Base-by-base conservation (phyloP, 164 flowering plant genomes). In the Chimonanthus praecox region DNA sequence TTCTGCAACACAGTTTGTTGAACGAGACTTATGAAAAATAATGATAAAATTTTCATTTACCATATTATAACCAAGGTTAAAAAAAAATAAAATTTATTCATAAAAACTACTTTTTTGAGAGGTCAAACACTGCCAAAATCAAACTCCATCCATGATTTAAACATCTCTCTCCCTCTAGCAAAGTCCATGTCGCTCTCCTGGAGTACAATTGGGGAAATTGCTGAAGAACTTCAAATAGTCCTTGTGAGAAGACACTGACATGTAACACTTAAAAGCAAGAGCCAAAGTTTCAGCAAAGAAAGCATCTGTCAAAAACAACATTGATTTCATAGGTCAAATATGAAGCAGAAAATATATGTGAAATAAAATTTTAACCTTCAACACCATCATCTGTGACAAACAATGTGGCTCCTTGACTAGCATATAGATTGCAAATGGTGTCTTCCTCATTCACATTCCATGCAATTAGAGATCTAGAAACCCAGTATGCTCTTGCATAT, bases 401-500 rank as follows among this genome's bases (percentile, higher is more conserved):
- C 72, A 94, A 78, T 49, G 74, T 63, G 33, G 97, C 99, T 67
- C 66, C 63, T 82, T 73, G 79, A 80, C 99, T 91, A 8, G 94
- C 90, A 72, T 87, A 91, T n/a, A 95, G 74, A 73, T 75, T 89
- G 79, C 85, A 89, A 44, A 85, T 86, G 78, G 86, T 85, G 71
- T 85, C 81, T 58, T 76, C 83, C 71, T 72, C 60, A 47, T 88
- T 87, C 71, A 85, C 81, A 75, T 94, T 84, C 97, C 95, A 92
- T 0, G 99, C 95, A 78, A 94, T 92, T 63, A 88, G 8, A 21
- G 84, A 80, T 72, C 80, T 70, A 70, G 82, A 78, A n/a, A 89
- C 95, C 98, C 98, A 95, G 72, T 72, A 88, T 20, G 98, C 99
- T 76, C 89, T 87, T 3, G 94, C 83, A 74, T 76, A 79, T n/a